Base-by-base conservation (phyloP, 192 early-diverging fungal genomes). In the Coemansia sp. region DNA sequence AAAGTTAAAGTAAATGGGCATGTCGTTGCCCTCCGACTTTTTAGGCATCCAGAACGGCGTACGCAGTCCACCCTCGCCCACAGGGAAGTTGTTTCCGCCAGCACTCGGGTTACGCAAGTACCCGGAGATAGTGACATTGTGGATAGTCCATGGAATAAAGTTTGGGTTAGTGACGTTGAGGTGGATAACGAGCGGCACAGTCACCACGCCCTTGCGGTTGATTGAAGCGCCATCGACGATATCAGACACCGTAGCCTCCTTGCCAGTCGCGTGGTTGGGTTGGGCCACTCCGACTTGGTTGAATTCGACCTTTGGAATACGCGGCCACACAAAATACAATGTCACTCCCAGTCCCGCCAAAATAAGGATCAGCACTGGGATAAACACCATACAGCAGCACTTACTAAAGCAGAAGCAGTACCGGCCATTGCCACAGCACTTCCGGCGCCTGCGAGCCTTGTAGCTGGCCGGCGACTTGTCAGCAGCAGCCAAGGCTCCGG, bases 61-160 rank as follows among this genome's bases (percentile, higher is more conserved):
- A 5, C 5, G 46, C 62, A 86, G 75, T 5, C 75, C 77, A 26
- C 85, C 85, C 4, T 55, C 42, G 44, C 85, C 85, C 23, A 86
- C 75, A 3, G 85, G 81, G 75, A 76, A 86, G 53, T 83, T 65
- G 46, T 11, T 13, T 44, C 67, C 68, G 70, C 66, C 70, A 35
- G 52, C 21, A 11, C 68, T 73, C 1, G 68, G 52, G 59, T 72
- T 73, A 13, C 60, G 57, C 63, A 86, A 44, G 57, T 68, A 74
- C 43, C 85, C 85, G 17, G 69, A 67, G 7, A 84, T 77, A 0
- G 85, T 86, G 43, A 86, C 78, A 55, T 86, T 86, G 62, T 78
- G 75, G 68, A 86, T 77, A 6, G 80, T 86, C 85, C 85, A 86
- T 0, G 80, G 78, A 49, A 86, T 86, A 53, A 62, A 84, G 73